These are phyloP conservation scores for Diutina neorugosa DNA, from an alignment of 1,139 yeast species.

Conservation along the genomic window DNA sequence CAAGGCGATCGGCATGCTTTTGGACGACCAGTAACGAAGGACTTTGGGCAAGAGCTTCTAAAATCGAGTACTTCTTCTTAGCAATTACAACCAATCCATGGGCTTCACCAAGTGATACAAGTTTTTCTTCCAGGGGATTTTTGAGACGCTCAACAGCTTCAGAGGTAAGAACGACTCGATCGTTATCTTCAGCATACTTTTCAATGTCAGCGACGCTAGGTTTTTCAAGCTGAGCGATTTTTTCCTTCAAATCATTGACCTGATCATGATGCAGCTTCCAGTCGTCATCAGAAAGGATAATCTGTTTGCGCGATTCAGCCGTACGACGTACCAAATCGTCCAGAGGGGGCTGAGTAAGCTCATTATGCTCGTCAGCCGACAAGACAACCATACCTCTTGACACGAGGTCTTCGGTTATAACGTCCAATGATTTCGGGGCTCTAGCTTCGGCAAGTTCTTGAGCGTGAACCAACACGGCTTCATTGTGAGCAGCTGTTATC, in stretches of 20 bases:
- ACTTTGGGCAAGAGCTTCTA: constrained; percentile 6
- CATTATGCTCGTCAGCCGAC: not conserved
- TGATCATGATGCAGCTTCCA: not conserved
- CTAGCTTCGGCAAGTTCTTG: not conserved
- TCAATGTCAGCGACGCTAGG: constrained; percentile 8
- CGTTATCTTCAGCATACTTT: constrained; percentile 6
- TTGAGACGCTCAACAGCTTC: not conserved
- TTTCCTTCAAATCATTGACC: not conserved
- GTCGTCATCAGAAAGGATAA: not conserved
- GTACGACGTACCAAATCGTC: constrained; percentile 5
- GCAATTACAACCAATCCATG: constrained; percentile 6
- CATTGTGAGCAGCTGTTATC: not conserved
- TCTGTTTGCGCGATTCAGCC: not conserved
- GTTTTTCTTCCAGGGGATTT: not conserved
- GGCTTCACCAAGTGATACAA: constrained; percentile 2
- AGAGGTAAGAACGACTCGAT: not conserved
- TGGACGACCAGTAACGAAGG: constrained; percentile 12
- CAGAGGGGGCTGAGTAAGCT: not conserved
- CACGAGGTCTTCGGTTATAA: not conserved
- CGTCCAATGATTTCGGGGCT: not conserved
- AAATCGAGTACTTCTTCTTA: constrained; percentile 7
- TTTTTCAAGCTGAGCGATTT: not conserved
- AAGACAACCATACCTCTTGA: not conserved
- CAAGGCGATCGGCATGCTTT: not conserved
- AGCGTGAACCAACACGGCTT: not conserved